A percentile compares a stretch with the other conserved stretches of the same genome.
Evolutionary conservation across 768 basidiomycete genomes (phyloP).

Genomic region (Lenzites betulinus): DNA sequence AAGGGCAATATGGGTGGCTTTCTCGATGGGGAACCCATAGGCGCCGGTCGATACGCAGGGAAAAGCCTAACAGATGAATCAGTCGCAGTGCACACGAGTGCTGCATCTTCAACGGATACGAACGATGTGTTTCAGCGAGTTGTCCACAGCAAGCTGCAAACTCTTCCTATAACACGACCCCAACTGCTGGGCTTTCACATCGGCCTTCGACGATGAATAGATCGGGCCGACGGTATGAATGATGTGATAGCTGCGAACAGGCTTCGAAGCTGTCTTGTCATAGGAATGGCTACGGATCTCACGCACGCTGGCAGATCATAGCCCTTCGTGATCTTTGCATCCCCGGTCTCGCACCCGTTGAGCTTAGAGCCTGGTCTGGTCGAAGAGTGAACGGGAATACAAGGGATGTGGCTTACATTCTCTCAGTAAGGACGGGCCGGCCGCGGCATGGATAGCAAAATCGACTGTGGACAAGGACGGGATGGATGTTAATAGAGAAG

Average conservation of each 20-base stretch:
- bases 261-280: background rate
- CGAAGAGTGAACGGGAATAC: background rate
- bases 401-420: constrained; percentile 58
- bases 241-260: constrained; percentile 54
- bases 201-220: constrained; percentile 46
- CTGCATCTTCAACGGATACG: constrained; percentile 19
- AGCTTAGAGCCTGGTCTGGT: constrained; percentile 54
- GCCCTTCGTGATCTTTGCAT: constrained; percentile 78
- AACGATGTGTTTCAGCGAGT: constrained; percentile 66
- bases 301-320: constrained; percentile 78
- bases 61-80: constrained; percentile 60
- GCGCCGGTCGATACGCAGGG: constrained; percentile 79
- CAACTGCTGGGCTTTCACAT: constrained; percentile 53
- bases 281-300: background rate
- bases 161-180: constrained; percentile 70
- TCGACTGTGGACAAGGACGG: constrained; percentile 54
- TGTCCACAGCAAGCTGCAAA: constrained; percentile 60
- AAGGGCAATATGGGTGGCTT: constrained; percentile 73
- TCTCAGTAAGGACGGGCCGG: constrained; percentile 60
- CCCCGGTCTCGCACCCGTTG: constrained; percentile 69
- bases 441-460: constrained; percentile 79
- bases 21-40: constrained; percentile 75
- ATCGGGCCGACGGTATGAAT: constrained; percentile 85
- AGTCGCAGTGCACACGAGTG: background rate
- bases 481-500: background rate